Evolutionary conservation across 495 filamentous ascomycete genomes (phyloP).

Genomic region (Chaetomium tenue): DNA sequence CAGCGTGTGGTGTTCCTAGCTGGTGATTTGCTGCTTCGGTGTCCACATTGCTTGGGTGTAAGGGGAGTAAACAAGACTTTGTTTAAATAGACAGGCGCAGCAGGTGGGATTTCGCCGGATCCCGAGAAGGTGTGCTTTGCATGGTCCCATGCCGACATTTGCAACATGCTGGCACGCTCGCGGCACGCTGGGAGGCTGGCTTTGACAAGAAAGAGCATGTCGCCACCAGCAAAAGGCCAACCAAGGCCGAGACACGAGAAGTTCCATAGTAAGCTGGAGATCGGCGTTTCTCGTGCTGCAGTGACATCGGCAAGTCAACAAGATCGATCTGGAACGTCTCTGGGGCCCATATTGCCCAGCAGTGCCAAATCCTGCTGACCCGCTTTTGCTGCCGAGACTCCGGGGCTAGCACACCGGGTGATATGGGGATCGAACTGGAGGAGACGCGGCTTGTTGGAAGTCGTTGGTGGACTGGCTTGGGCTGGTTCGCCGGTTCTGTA

Average conservation of each 20-base stretch:
- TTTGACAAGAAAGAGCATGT: not conserved
- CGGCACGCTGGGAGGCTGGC: too few relatives aligned
- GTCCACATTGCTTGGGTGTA: not conserved
- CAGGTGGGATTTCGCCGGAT: not conserved
- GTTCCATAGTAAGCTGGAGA: not conserved
- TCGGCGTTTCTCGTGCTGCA: not conserved
- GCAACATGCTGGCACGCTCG: not conserved
- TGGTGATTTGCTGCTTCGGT: conserved; percentile 6
- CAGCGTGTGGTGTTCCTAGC: not conserved
- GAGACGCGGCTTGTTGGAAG: not conserved
- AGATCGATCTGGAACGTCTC: conserved; percentile 6
- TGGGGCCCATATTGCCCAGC: not conserved
- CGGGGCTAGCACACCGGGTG: not conserved
- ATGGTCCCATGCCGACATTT: not conserved
- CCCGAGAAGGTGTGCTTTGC: not conserved
- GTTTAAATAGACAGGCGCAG: too few relatives aligned
- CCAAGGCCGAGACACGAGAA: not conserved
- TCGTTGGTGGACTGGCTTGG: not conserved
- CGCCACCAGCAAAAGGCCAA: not conserved
- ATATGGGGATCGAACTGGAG: too few relatives aligned
- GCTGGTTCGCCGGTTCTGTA: not conserved
- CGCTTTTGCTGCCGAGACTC: conserved; percentile 20
- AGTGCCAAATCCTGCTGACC: not conserved
- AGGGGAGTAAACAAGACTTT: not conserved
- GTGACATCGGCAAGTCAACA: not conserved